Evolutionary conservation across 2,329 filamentous ascomycete genomes (phyloP), one percentile per base, ranked within the genome.

Genomic region (Aureobasidium sp.): DNA sequence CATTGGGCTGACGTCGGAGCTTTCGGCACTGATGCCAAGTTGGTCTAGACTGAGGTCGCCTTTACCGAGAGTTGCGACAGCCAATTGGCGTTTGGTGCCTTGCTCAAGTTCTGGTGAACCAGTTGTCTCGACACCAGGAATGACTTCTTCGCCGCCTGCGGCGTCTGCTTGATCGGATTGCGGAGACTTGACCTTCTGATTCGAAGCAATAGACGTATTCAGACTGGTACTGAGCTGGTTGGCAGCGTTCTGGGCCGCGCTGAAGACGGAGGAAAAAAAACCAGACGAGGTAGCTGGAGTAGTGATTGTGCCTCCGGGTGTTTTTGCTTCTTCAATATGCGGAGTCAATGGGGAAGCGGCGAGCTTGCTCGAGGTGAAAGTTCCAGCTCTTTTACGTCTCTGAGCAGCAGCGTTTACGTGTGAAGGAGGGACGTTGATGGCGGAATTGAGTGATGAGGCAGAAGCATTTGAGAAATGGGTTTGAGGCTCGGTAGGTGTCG

Each of bases 181-280:
- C 51, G 29, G 63, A 68, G 78, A 48, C 74, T 70, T 78, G 65
- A 75, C 78, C 67, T 78, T 78, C 55, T 76, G 74, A n/a, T 77
- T 77, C n/a, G 82, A 82, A 8, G 68, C 64, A 34, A 81, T 76
- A 36, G 75, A 78, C 4, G 85, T 92, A 51, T 85, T 84, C 50
- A 97, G 87, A 51, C 86, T 90, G 65, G 83, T 90, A 67, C 82
- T 90, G 5, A 92, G 73, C 21, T 84, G 86, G 66, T 79, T 91
- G 14, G 92, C 91, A 47, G 93, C 93, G 81, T 88, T 97, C 74
- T 97, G 93, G 21, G 94, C 94, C 49, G 88, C 93, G 44, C 91
- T 93, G 66, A 99, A 85, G 71, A 99, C 89, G 29, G 90, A 92
- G 5, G 91, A 96, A 75, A 99, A 97, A 77, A 99, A 97, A 1